Evolutionary conservation across 2,329 filamentous ascomycete species (phyloP), one percentile per base, ranked within the genome.

Genomic region (Endocalyx cinctus): DNA sequence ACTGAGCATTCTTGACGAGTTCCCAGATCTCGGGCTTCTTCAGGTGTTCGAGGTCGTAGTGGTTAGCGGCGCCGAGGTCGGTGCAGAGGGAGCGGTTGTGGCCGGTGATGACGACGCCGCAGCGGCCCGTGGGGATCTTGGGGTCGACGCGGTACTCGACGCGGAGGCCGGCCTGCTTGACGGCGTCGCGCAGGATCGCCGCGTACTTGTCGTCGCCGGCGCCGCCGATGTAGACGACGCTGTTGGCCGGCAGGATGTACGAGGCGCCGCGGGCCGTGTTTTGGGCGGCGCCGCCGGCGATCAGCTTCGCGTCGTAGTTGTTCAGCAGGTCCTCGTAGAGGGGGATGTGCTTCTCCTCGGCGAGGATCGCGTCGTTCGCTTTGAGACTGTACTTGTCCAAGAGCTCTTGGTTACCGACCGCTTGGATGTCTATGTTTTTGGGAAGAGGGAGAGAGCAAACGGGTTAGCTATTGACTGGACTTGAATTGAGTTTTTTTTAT

Each of bases 141-240:
- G 85, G 77, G 60, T 97, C 90, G 57, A 95, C 81, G 48, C 87
- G 87, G 75, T 98, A 98, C 70, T 95, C 88, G 51, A 92, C 88
- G 55, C 87, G 83, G 44, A 97, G 81, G 53, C 92, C 92, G 48
- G 84, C 90, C 57, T 87, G 72, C 66, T 83, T 80, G 64, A 88
- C 89, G 57, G 90, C 87, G 49, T 92, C 82, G 54, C 80, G 77
- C 41, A 98, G 82, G 53, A 84, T 88, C 44, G 89, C 83, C 52
- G 88, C 86, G 66, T 94, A 96, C 70, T 95, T 92, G 75, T 98
- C 92, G 56, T 90, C 82, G 48, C 92, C 92, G 37, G 94, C 87
- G 57, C 89, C 89, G 50, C 92, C 92, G 47, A 97, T 77, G 75
- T 87, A 98, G 61, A 94, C 79, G 56, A 94, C 87, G 45, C 85